Evolutionary conservation across 2,329 filamentous ascomycete genomes (phyloP).

Genomic region (Penicillium sp.): DNA sequence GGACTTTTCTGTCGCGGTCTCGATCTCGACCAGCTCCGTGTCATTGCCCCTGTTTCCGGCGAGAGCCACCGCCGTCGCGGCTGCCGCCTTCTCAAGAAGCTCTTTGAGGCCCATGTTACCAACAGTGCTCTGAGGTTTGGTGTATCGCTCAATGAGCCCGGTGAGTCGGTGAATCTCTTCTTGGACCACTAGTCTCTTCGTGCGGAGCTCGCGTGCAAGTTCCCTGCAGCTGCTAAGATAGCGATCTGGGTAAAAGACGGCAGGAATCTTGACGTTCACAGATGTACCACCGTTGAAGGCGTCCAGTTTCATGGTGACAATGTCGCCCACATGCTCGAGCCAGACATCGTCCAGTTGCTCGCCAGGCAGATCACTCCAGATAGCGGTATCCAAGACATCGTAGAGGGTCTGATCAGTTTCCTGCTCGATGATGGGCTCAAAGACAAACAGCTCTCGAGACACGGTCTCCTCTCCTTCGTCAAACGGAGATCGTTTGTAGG

Average conservation of each 20-base stretch:
- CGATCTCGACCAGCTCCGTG: slow-evolving; percentile 10
- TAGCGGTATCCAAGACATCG: slow-evolving; percentile 47
- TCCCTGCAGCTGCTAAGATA: slow-evolving; percentile 51
- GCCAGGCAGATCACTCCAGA: slow-evolving; percentile 43
- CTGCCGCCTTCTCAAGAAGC: slow-evolving; percentile 33
- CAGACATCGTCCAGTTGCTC: slow-evolving; percentile 41
- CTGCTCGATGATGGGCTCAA: slow-evolving; percentile 36
- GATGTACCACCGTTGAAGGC: slow-evolving; percentile 29
- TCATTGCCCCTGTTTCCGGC: slow-evolving; percentile 18
- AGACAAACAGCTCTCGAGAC: slow-evolving; percentile 34
- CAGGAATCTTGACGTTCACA: slow-evolving; percentile 48
- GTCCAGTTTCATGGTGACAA: slow-evolving; percentile 48
- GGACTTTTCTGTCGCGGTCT: slow-evolving; percentile 18
- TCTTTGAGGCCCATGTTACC: slow-evolving; percentile 24
- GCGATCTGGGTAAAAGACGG: slow-evolving; percentile 53
- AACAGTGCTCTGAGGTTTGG: slow-evolving; percentile 15
- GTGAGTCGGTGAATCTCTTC: slow-evolving; percentile 31
- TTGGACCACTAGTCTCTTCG: slow-evolving; percentile 29
- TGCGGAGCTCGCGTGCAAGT: slow-evolving; percentile 44
- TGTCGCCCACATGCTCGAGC: slow-evolving; percentile 47
- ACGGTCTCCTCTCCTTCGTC: slow-evolving; percentile 25
- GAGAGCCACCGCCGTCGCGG: slow-evolving; percentile 23
- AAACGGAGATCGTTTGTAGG: slow-evolving; percentile 33
- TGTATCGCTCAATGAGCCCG: slow-evolving; percentile 26
- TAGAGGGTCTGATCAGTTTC: slow-evolving; percentile 44